phyloP scores from a whole-genome alignment of 2,329 filamentous ascomycete genomes.

The Coccinonectria pachysandricola region DNA sequence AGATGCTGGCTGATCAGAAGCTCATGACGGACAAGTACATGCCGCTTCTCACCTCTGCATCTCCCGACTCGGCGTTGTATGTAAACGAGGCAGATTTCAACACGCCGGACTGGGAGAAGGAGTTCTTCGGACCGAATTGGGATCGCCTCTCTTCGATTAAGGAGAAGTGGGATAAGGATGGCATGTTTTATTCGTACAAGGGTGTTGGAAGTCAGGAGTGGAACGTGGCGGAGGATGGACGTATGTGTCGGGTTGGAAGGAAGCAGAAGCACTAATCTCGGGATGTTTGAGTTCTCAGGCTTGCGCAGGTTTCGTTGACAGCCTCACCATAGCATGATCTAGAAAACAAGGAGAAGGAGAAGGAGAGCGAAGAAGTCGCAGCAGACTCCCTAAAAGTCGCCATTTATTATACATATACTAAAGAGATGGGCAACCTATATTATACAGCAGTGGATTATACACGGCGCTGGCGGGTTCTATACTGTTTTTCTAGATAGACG shows the following conservation, averaged over 20 bases:
- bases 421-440: too few species aligned
- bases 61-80: slow-evolving; percentile 31
- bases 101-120: slow-evolving; percentile 29
- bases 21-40: slow-evolving; percentile 22
- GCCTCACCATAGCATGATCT: too few species aligned
- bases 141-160: slow-evolving; percentile 31
- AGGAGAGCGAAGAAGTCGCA: too few species aligned
- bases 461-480: too few species aligned
- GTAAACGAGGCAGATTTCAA: slow-evolving; percentile 39
- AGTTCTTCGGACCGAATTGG: slow-evolving; percentile 36
- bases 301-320: too few species aligned
- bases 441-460: too few species aligned
- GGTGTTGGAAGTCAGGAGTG: slow-evolving; percentile 2
- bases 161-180: slow-evolving; percentile 34
- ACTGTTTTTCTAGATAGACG: too few species aligned
- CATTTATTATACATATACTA: too few species aligned
- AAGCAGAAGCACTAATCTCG: too few species aligned
- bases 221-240: background rate
- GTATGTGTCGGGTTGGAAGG: slow-evolving; percentile 1
- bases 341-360: too few species aligned
- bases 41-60: slow-evolving; percentile 17
- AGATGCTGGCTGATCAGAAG: slow-evolving; percentile 18
- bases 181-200: slow-evolving; percentile 1
- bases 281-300: too few species aligned
- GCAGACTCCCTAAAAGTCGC: too few species aligned